phyloP scores from a whole-genome alignment of 805 yeast genomes.

The Priceomyces haplophilus region DNA sequence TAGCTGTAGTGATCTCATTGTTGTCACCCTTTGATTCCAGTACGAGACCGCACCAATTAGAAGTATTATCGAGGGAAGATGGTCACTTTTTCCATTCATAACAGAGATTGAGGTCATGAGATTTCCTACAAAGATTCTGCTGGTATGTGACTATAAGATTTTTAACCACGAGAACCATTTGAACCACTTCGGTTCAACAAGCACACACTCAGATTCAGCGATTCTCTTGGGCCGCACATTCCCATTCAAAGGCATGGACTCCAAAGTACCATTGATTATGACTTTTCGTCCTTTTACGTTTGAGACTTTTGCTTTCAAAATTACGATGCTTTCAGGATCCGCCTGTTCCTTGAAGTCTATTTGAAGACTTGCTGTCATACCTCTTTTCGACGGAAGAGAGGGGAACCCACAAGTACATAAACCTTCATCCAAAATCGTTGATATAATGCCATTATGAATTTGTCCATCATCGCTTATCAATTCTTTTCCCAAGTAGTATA shows the following conservation, averaged over 20 bases:
- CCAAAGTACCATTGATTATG: constrained; percentile 64
- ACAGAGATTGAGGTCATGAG: too few species aligned
- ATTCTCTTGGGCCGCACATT: constrained; percentile 33
- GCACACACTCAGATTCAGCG: constrained; percentile 64
- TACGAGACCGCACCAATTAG: too few species aligned
- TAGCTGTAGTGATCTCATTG: too few species aligned
- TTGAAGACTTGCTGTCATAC: constrained; percentile 80
- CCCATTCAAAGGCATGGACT: constrained; percentile 42
- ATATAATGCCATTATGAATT: constrained; percentile 76
- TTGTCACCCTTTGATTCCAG: too few species aligned
- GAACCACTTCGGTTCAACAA: constrained; percentile 90
- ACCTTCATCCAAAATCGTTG: constrained; percentile 81
- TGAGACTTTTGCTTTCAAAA: constrained; percentile 63
- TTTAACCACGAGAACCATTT: constrained; percentile 54
- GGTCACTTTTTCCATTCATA: too few species aligned
- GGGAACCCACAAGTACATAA: constrained; percentile 85
- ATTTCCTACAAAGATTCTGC: too few species aligned
- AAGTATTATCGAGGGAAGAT: too few species aligned
- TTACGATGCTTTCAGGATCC: constrained; percentile 59
- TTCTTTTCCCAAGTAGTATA: constrained; percentile 67
- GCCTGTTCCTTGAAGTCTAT: constrained; percentile 65
- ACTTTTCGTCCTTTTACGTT: constrained; percentile 79
- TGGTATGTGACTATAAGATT: constrained; percentile 7
- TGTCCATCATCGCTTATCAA: constrained; percentile 67
- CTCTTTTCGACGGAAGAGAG: constrained; percentile 71